phyloP scores from a whole-genome alignment of 257 asterid species.

The Osmanthus fragrans region DNA sequence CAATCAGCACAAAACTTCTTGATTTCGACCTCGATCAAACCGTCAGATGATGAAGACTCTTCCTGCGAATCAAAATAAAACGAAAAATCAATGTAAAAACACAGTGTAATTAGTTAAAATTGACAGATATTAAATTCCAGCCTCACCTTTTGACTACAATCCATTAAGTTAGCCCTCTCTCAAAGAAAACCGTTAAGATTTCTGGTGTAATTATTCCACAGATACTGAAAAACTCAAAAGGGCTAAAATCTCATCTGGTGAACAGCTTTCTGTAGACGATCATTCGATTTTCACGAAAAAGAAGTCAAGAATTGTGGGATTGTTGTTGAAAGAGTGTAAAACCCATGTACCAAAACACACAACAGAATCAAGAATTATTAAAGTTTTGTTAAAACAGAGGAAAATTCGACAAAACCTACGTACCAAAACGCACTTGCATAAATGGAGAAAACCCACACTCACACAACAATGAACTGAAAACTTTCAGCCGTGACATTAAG shows the following conservation, averaged over 20 bases:
- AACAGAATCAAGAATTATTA: too few species aligned
- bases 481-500: neutral
- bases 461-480: too few species aligned
- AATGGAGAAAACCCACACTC: neutral
- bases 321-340: neutral
- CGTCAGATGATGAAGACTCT: constrained; percentile 32
- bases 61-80: constrained; percentile 25
- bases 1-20: constrained; percentile 56
- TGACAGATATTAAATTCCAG: neutral
- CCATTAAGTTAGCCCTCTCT: constrained; percentile 29
- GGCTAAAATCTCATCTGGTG: neutral
- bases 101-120: neutral
- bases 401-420: too few species aligned
- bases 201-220: neutral
- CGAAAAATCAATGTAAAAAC: neutral
- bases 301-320: neutral
- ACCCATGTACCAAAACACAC: too few species aligned
- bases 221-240: neutral
- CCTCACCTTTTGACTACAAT: constrained; percentile 40
- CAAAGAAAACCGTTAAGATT: neutral
- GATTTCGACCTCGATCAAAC: constrained; percentile 10
- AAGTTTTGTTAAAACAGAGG: too few species aligned
- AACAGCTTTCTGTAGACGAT: neutral
- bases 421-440: too few species aligned
- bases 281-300: neutral